Conservation (phyloP, 192 early-diverging fungal genomes). For the Gonapodya prolifera region DNA sequence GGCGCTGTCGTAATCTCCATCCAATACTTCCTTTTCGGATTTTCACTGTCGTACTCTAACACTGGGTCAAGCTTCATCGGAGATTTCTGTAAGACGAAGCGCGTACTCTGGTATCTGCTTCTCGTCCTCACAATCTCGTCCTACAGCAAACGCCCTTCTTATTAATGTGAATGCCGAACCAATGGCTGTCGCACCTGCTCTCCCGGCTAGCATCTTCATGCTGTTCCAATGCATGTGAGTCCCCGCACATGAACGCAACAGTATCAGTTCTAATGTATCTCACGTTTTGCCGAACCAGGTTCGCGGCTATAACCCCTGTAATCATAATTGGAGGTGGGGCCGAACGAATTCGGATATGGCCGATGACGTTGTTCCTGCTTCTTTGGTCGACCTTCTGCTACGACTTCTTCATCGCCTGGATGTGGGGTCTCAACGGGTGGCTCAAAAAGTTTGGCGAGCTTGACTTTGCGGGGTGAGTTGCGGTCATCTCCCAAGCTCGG, state of each 20-base stretch:
- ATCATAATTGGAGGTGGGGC: constrained; percentile 9
- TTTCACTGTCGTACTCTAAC: constrained; percentile 11
- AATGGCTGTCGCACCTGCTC: constrained; percentile 5
- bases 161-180: constrained; percentile 8
- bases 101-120: neutral
- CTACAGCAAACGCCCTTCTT: constrained; percentile 8
- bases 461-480: constrained; percentile 10
- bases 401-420: constrained; percentile 12
- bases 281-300: neutral
- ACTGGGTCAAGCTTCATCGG: constrained; percentile 7
- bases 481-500: too few species aligned
- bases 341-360: constrained; percentile 11
- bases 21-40: constrained; percentile 11
- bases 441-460: constrained; percentile 10
- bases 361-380: constrained; percentile 9
- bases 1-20: constrained; percentile 8
- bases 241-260: neutral
- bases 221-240: constrained; percentile 12
- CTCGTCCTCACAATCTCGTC: neutral
- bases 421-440: constrained; percentile 10
- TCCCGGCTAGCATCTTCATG: constrained; percentile 12
- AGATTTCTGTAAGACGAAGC: constrained; percentile 2
- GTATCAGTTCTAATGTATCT: neutral
- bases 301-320: constrained; percentile 10
- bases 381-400: constrained; percentile 10